These are phyloP conservation scores for Allomyces javanicus DNA, from an alignment of 192 early-diverging fungal genomes.

Conservation along the genomic window DNA sequence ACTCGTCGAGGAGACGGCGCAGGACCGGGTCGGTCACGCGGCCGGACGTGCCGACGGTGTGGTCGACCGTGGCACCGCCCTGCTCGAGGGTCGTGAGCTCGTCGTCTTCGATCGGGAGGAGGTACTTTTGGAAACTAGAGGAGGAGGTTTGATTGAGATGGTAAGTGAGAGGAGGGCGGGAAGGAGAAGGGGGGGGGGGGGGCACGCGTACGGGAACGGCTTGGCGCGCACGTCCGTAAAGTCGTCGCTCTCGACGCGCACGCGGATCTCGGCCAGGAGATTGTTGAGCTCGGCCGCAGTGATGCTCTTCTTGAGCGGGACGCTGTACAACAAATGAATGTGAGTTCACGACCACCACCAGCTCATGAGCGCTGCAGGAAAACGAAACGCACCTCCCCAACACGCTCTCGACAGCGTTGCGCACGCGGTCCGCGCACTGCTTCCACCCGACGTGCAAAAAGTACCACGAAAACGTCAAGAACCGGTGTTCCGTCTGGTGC, in stretches of 20 bases:
- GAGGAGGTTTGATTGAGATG: not conserved
- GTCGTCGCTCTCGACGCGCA: conserved; percentile 27
- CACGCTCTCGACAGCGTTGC: conserved; percentile 39
- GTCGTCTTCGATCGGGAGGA: not conserved
- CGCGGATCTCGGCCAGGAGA: conserved; percentile 29
- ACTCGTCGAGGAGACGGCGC: not conserved
- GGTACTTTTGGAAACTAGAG: not conserved
- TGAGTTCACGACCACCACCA: not conserved
- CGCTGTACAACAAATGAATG: conserved; percentile 8
- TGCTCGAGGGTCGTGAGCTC: not conserved
- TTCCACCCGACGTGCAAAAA: conserved; percentile 76
- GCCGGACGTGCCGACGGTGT: not conserved
- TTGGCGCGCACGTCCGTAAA: not conserved
- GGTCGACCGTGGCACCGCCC: not conserved
- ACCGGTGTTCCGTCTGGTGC: conserved; percentile 47
- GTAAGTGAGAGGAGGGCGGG: not conserved
- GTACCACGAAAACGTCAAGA: conserved; percentile 80
- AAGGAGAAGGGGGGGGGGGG: no score
- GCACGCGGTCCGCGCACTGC: conserved; percentile 40
- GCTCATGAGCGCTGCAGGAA: not conserved
- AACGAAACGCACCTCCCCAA: conserved; percentile 26
- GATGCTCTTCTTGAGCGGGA: conserved; percentile 44
- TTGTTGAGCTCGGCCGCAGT: conserved; percentile 36
- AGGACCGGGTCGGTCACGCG: not conserved
- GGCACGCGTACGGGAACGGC: not conserved